Evolutionary conservation across 371 early-diverging fungal species (phyloP).

Genomic region (Mortierella sp.): DNA sequence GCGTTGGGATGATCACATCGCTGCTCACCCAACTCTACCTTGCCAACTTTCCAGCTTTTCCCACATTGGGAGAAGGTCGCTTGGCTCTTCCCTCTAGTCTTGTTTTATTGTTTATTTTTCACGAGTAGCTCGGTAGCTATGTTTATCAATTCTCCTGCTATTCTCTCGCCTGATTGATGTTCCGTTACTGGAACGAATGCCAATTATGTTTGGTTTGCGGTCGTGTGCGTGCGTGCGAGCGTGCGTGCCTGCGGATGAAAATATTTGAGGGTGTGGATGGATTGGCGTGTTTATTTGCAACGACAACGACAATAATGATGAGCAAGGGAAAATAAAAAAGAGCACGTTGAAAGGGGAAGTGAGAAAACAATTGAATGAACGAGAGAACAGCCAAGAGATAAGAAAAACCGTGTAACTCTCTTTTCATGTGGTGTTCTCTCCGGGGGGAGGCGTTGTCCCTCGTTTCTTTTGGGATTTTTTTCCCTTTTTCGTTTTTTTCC

Average conservation of each 20-base stretch:
- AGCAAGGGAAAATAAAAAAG: background rate
- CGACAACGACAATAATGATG: background rate
- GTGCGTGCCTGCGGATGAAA: background rate
- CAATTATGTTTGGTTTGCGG: background rate
- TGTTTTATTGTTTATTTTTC: background rate
- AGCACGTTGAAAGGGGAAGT: background rate
- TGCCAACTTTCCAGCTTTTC: background rate
- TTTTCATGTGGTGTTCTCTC: background rate
- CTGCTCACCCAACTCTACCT: background rate
- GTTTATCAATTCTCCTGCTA: background rate
- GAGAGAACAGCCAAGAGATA: background rate
- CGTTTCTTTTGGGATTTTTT: too few relatives aligned
- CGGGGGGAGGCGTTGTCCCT: too few relatives aligned
- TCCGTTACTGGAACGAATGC: background rate
- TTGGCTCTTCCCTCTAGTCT: background rate
- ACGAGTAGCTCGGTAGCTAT: background rate
- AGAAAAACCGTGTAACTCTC: too few relatives aligned
- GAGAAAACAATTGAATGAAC: background rate
- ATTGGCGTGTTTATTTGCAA: background rate
- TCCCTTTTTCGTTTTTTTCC: conserved; percentile 7
- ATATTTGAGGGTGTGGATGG: background rate
- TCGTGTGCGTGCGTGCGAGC: background rate
- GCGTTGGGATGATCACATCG: conserved; percentile 18
- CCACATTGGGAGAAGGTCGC: background rate
- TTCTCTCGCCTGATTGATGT: background rate